phyloP scores from a whole-genome alignment of 306 rosid genomes.

The Cyclanthera cordifolia region DNA sequence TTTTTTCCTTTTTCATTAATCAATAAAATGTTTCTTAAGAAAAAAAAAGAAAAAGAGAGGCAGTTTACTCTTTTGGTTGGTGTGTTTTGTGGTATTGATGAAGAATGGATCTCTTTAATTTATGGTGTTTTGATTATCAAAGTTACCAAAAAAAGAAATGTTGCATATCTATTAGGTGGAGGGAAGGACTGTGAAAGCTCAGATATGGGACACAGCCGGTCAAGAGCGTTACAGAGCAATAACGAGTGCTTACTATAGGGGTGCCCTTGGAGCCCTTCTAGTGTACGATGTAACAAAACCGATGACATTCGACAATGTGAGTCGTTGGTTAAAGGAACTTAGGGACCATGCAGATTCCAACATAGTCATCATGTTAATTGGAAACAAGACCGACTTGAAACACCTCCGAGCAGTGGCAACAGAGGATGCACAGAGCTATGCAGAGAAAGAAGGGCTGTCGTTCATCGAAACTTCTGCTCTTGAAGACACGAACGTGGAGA shows the following conservation, averaged over 20 bases:
- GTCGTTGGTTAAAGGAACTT: conserved; percentile 88
- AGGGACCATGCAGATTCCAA: conserved; percentile 89
- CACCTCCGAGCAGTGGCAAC: conserved; percentile 85
- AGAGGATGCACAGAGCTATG: conserved; percentile 75
- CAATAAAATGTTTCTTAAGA: too few species aligned
- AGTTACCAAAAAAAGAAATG: neutral
- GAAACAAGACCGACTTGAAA: conserved; percentile 86
- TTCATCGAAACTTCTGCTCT: conserved; percentile 93
- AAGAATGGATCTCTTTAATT: neutral
- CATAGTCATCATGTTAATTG: conserved; percentile 78
- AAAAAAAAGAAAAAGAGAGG: neutral
- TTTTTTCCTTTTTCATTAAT: too few species aligned
- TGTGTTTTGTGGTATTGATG: neutral
- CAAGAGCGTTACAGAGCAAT: conserved; percentile 95
- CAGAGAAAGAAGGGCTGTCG: conserved; percentile 78
- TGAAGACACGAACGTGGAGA: conserved; percentile 73
- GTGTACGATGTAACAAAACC: conserved; percentile 83
- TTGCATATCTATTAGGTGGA: conserved; percentile 44
- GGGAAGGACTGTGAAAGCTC: conserved; percentile 83
- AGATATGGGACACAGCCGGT: conserved; percentile 97
- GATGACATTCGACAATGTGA: conserved; percentile 70
- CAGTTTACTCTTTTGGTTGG: too few species aligned
- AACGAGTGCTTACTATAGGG: conserved; percentile 85
- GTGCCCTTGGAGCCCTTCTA: conserved; percentile 87
- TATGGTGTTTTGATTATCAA: neutral